phyloP scores from a whole-genome alignment of 2,329 filamentous ascomycete species.

The Malbranchea zuffiana region DNA sequence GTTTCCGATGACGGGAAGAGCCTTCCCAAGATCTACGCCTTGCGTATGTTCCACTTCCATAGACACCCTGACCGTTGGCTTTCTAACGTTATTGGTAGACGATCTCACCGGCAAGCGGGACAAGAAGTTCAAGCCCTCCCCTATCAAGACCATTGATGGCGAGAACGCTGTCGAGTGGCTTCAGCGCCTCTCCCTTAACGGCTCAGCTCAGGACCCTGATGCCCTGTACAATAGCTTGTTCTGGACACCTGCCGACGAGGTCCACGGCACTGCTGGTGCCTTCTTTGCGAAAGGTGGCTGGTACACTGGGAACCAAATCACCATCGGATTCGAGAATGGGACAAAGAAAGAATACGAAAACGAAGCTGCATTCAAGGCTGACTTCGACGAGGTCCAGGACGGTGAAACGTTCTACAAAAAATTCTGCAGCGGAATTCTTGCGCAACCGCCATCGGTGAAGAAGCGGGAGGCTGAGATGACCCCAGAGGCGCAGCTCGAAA shows the following conservation, averaged over 20 bases:
- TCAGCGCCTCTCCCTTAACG: constrained; percentile 14
- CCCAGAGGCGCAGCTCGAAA: constrained; percentile 2
- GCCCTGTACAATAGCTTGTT: constrained; percentile 26
- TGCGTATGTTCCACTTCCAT: constrained; percentile 9
- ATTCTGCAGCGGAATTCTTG: constrained; percentile 23
- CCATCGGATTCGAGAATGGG: constrained; percentile 25
- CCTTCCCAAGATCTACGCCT: constrained; percentile 45
- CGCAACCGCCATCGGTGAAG: constrained; percentile 9
- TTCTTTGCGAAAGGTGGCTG: constrained; percentile 10
- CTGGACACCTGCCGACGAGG: constrained; percentile 12
- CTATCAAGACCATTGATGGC: constrained; percentile 23
- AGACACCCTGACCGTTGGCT: neutral
- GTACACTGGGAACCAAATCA: constrained; percentile 22
- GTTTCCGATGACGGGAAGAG: constrained; percentile 50
- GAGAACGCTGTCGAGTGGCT: constrained; percentile 22
- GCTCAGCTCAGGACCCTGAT: constrained; percentile 21
- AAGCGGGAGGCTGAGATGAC: constrained; percentile 12
- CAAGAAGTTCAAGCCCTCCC: constrained; percentile 17
- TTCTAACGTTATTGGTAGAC: constrained; percentile 10
- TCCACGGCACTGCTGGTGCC: constrained; percentile 5
- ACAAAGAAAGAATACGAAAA: constrained; percentile 20
- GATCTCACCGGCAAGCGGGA: constrained; percentile 13
- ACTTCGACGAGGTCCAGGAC: constrained; percentile 29
- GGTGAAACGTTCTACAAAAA: constrained; percentile 32
- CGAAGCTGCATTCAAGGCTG: constrained; percentile 16